Evolutionary conservation across 495 filamentous ascomycete species (phyloP).

Genomic region (Hyaloscypha finlandica): DNA sequence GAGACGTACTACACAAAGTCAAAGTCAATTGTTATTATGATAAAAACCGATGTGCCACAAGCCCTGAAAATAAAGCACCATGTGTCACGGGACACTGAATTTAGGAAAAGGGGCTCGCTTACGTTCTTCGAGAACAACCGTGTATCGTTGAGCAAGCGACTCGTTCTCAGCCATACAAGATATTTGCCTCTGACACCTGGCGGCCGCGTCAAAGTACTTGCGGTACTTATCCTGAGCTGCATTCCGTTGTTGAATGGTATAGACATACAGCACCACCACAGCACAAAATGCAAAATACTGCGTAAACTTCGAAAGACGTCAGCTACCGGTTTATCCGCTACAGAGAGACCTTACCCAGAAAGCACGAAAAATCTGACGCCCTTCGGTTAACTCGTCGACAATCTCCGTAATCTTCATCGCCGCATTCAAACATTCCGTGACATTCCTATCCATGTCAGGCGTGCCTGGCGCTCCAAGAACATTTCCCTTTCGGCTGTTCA

Average conservation of each 20-base stretch:
- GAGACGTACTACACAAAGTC: slow-evolving; percentile 27
- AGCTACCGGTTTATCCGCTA: neutral
- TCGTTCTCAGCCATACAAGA: slow-evolving; percentile 30
- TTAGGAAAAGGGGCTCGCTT: too few relatives aligned
- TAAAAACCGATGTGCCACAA: too few relatives aligned
- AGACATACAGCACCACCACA: slow-evolving; percentile 54
- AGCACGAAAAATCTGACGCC: slow-evolving; percentile 33
- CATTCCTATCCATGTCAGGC: slow-evolving; percentile 8
- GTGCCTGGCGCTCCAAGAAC: slow-evolving; percentile 7
- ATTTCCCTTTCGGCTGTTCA: slow-evolving; percentile 8
- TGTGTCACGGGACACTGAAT: too few relatives aligned
- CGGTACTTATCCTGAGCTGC: slow-evolving; percentile 21
- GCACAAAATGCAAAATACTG: slow-evolving; percentile 57
- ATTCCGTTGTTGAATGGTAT: slow-evolving; percentile 49
- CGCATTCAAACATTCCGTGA: slow-evolving; percentile 14
- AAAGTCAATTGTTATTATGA: slow-evolving; percentile 26
- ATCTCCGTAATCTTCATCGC: slow-evolving; percentile 17
- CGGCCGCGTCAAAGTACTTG: slow-evolving; percentile 33
- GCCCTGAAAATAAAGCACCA: too few relatives aligned
- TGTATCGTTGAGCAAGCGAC: slow-evolving; percentile 38
- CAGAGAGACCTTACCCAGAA: slow-evolving; percentile 10
- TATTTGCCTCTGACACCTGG: slow-evolving; percentile 36
- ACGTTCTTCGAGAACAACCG: slow-evolving; percentile 44
- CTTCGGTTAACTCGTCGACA: slow-evolving; percentile 10
- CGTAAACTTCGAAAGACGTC: slow-evolving; percentile 41